These are phyloP conservation scores for Mrakia gelida DNA, from an alignment of 768 basidiomycete genomes.

Conservation along the genomic window DNA sequence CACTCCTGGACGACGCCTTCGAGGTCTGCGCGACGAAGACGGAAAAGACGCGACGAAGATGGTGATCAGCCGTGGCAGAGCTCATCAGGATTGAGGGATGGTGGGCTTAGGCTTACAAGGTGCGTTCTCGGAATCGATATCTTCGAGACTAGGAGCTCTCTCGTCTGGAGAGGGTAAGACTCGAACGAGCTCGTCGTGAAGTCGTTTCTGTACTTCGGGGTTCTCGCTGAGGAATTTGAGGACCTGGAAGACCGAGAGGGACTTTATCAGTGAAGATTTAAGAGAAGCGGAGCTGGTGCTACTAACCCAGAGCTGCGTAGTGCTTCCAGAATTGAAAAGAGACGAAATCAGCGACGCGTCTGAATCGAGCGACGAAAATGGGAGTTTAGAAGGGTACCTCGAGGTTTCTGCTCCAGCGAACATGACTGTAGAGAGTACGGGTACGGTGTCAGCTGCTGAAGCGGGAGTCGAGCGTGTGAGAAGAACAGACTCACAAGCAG, in stretches of 20 bases:
- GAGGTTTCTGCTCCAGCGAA: background rate
- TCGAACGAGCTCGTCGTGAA: constrained; percentile 8
- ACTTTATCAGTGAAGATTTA: too few relatives aligned
- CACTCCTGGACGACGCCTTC: constrained; percentile 20
- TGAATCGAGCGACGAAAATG: too few relatives aligned
- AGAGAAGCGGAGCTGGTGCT: too few relatives aligned
- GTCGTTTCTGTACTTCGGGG: background rate
- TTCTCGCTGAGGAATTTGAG: constrained; percentile 22
- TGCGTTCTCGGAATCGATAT: background rate
- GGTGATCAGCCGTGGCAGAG: too few relatives aligned
- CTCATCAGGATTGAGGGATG: too few relatives aligned
- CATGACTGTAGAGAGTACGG: background rate
- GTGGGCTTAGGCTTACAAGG: too few relatives aligned
- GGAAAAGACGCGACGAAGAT: too few relatives aligned
- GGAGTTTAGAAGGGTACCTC: background rate
- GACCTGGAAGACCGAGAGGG: background rate
- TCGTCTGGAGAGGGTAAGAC: constrained; percentile 11
- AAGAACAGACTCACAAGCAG: background rate
- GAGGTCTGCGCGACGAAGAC: background rate
- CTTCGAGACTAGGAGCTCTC: background rate
- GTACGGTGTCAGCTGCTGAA: too few relatives aligned
- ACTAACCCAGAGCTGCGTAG: background rate
- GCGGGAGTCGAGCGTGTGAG: too few relatives aligned
- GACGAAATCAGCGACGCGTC: background rate
- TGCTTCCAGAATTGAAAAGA: background rate